Evolutionary conservation across 164 flowering plant species (phyloP).

Genomic region (Nymphaea thermarum): DNA sequence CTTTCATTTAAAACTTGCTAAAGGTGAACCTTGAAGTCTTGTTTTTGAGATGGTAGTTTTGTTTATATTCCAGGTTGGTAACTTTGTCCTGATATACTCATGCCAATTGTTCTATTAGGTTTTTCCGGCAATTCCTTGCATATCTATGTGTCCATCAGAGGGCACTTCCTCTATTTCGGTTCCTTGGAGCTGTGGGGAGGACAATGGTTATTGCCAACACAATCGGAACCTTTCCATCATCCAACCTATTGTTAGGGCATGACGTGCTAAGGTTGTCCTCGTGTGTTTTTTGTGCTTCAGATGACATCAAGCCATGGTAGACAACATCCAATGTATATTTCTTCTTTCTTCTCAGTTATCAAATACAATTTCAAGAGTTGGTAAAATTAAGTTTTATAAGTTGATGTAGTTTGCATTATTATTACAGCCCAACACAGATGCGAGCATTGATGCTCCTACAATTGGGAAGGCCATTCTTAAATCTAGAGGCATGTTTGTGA

Average conservation of each 20-base stretch:
- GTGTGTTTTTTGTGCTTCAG: conserved; percentile 13
- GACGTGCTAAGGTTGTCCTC: neutral
- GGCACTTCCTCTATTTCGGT: conserved; percentile 47
- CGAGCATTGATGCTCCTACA: conserved; percentile 24
- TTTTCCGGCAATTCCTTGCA: conserved; percentile 37
- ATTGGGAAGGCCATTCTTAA: conserved; percentile 42
- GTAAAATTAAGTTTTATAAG: no score
- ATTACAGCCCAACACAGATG: conserved; percentile 28
- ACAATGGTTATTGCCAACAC: conserved; percentile 33
- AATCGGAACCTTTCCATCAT: neutral
- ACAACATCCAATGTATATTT: no score
- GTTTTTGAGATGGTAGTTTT: neutral
- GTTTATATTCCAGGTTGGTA: neutral
- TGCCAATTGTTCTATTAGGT: conserved; percentile 15
- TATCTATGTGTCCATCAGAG: conserved; percentile 32
- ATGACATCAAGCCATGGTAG: conserved; percentile 35
- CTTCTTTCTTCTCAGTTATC: no score
- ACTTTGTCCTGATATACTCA: neutral
- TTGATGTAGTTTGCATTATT: neutral
- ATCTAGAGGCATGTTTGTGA: conserved; percentile 31
- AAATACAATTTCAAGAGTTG: no score
- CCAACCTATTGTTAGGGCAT: no score
- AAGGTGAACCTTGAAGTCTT: neutral
- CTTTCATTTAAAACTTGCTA: neutral
- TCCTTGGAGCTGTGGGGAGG: conserved; percentile 45